A percentile compares a stretch with the other conserved stretches of the same genome.
Conservation (phyloP, 306 rosid genomes). For the Quercus robur region DNA sequence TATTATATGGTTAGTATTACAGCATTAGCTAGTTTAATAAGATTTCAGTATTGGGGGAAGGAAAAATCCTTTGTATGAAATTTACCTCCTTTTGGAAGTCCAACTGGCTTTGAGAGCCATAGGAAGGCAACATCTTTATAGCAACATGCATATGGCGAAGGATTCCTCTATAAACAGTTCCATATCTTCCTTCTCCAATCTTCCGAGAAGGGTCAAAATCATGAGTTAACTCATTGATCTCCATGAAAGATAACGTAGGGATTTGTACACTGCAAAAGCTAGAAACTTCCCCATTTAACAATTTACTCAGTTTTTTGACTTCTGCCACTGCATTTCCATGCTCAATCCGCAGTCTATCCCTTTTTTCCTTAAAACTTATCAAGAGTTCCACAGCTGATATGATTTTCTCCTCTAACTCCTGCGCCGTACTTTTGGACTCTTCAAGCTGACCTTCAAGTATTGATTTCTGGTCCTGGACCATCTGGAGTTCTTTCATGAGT, state of each 20-base stretch:
- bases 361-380: slow-evolving; percentile 69
- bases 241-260: slow-evolving; percentile 78
- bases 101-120: slow-evolving; percentile 62
- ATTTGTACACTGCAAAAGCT: slow-evolving; percentile 42
- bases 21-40: not conserved
- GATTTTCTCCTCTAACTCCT: slow-evolving; percentile 83
- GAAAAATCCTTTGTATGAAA: slow-evolving; percentile 2
- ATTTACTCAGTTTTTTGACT: slow-evolving; percentile 44
- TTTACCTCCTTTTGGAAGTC: slow-evolving; percentile 75
- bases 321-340: slow-evolving; percentile 49
- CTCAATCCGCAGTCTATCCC: slow-evolving; percentile 64
- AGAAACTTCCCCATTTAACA: slow-evolving; percentile 33
- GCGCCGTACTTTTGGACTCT: slow-evolving; percentile 38
- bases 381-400: slow-evolving; percentile 71
- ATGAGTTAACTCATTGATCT: slow-evolving; percentile 79
- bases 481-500: slow-evolving; percentile 38
- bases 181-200: slow-evolving; percentile 83
- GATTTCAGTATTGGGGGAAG: not conserved
- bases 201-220: slow-evolving; percentile 91
- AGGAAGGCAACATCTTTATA: slow-evolving; percentile 90
- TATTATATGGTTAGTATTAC: not conserved
- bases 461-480: slow-evolving; percentile 48
- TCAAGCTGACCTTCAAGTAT: slow-evolving; percentile 39
- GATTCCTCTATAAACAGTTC: slow-evolving; percentile 80
- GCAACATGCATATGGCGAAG: slow-evolving; percentile 80